Base-by-base conservation (phyloP, 805 yeast species). In the Candida manassasensis region DNA sequence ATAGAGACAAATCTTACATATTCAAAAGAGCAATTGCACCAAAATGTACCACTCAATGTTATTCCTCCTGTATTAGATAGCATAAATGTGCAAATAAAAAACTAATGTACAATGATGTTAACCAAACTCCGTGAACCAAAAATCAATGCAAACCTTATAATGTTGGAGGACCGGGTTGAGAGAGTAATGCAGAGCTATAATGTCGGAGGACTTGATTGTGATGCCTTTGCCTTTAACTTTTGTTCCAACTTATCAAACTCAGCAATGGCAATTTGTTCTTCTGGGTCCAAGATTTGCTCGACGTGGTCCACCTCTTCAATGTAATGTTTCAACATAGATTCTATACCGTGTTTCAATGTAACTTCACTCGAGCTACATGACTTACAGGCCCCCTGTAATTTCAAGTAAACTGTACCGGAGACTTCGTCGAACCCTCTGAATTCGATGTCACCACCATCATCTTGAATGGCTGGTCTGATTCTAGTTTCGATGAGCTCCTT, bases 201-300 rank as follows among this genome's bases (percentile, higher is more conserved):
- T 4, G 60, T 53, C 3, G 64, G 62, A 15, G 63, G 58, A 7
- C 54, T 36, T 4, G 48, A 35, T 13, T 43, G 49, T 11, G 41
- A 32, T 12, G 35, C 42, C 12, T 35, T 43, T 19, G 35, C 22
- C 37, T 54, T 55, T 29, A 67, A 50, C 36, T 50, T 57, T 42
- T 73, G 69, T 56, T 88, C 97, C 35, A 88, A 71, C 59, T 85
- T 84, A 51, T 85, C 90, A 58, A 86, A 87, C 59, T 88, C 95
- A 43, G 77, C 74, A 32, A 85, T 57, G 1, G 95, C 90, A 26
- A 87, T 72, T 57, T 81, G 90, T 33, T 84, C 90, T 44, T 67
- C 73, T 8, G 73, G 73, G 44, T 86, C 95, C 35, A 83, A 64
- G n/a, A 86, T 79, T 58, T 88, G 77, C 43, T 62, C 69, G 6